Evolutionary conservation across 306 rosid genomes (phyloP).

Genomic region (Nissolia schottii): DNA sequence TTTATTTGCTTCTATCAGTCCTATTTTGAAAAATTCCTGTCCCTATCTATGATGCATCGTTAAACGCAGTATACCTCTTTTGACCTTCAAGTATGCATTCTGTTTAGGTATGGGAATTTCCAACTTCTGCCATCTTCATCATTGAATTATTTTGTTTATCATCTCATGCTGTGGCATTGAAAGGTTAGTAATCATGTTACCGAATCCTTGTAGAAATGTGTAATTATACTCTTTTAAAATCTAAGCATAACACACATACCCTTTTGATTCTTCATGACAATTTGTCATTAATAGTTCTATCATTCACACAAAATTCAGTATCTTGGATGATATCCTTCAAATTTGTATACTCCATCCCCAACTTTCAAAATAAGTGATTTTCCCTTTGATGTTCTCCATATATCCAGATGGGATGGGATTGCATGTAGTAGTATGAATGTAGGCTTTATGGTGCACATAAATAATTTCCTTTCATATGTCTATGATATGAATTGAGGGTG

Average conservation of each 20-base stretch:
- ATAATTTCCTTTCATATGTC: background rate
- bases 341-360: background rate
- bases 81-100: conserved; percentile 19
- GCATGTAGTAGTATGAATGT: background rate
- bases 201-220: background rate
- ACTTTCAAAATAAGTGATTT: background rate
- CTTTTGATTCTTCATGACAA: conserved; percentile 2
- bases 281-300: background rate
- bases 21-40: background rate
- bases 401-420: background rate
- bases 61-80: conserved; percentile 5
- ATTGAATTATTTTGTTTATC: conserved; percentile 78
- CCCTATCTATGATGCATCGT: background rate
- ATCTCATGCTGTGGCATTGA: conserved; percentile 71
- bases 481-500: background rate
- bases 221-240: background rate
- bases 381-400: background rate
- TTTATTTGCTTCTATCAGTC: background rate
- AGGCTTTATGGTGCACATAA: background rate
- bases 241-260: background rate
- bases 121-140: conserved; percentile 69
- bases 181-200: conserved; percentile 45
- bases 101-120: conserved; percentile 93
- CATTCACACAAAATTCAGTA: background rate
- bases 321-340: background rate